Conservation (phyloP, 176 grass and related monocot species). For the Oryza nivara region DNA sequence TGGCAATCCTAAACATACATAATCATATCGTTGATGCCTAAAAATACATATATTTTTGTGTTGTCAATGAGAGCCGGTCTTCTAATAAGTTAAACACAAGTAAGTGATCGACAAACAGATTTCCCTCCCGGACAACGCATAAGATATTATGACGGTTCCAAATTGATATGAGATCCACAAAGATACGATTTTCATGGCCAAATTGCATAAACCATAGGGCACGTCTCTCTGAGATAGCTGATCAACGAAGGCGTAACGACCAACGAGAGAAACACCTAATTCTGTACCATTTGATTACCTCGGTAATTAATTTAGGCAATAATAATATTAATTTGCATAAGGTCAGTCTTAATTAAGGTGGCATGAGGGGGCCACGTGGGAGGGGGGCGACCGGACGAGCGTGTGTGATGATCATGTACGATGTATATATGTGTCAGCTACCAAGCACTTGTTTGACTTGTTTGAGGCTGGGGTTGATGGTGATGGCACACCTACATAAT, state of each 20-base stretch:
- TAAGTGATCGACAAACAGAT: not conserved
- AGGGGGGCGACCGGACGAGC: not conserved
- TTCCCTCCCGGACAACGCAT: not conserved
- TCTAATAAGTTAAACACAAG: not conserved
- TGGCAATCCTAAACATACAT: too few species aligned
- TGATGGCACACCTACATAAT: not conserved
- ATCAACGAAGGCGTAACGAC: not conserved
- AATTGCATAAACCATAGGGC: not conserved
- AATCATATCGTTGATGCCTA: not conserved
- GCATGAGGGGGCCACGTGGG: not conserved
- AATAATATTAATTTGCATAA: too few species aligned
- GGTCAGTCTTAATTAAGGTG: not conserved
- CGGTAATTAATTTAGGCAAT: too few species aligned
- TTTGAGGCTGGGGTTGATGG: not conserved
- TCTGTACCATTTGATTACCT: not conserved
- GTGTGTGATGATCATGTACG: not conserved
- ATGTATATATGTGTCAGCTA: not conserved
- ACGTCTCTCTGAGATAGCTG: not conserved
- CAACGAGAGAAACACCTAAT: not conserved
- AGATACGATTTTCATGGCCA: not conserved
- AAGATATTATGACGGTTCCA: not conserved
- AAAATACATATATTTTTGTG: not conserved
- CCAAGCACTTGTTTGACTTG: not conserved
- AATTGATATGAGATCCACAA: not conserved
- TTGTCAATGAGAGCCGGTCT: not conserved